Base-by-base conservation (phyloP, 352 stramenopile genomes). In the Pythium myriotylum region DNA sequence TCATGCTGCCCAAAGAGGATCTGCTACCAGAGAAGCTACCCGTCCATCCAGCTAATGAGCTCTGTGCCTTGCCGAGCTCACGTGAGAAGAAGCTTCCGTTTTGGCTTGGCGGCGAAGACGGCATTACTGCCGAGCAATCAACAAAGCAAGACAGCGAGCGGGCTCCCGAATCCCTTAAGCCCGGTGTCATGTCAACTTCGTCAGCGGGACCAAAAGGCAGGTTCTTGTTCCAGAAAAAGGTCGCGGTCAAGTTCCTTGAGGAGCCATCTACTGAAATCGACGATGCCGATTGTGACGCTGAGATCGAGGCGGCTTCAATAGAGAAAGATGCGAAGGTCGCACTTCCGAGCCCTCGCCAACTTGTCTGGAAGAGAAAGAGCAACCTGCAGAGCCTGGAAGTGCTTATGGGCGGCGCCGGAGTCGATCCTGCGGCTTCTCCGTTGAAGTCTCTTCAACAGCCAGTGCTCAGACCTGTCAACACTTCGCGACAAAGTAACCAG, bases 1-100 rank as follows among this genome's bases (percentile, higher is more conserved):
- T 86, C 45, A 67, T 87, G 40, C 70, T 89, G 26, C 77, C 77
- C n/a, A 72, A 70, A 17, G 68, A 79, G 24, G 79, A 89, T 27
- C 62, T 89, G n/a, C 59, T 89, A 20, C 79, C 77, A 1, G 77
- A 86, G 2, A 82, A 84, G 47, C 46, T 82, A 24, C 67, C 70
- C 1, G 60, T 54, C 8, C 43, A 52, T 24, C 33, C 22, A 10
- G 22, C 24, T 0, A 58, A 55, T 35, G 48, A 56, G 1, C 19
- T 19, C 14, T 22, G 1, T 8, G 20, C 27, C 8, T 42, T 19
- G 4, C 19, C 33, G 0, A 40, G 46, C 46, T 10, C 51, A 29
- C 22, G 20, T 45, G 55, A 35, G 33, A 55, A 63, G 49, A 55
- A 46, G 22, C 16, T 53, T 33, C 49, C 26, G 35, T 60, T 67